phyloP scores from a whole-genome alignment of 1,284 basidiomycete species.

The Microbotryum violaceum region DNA sequence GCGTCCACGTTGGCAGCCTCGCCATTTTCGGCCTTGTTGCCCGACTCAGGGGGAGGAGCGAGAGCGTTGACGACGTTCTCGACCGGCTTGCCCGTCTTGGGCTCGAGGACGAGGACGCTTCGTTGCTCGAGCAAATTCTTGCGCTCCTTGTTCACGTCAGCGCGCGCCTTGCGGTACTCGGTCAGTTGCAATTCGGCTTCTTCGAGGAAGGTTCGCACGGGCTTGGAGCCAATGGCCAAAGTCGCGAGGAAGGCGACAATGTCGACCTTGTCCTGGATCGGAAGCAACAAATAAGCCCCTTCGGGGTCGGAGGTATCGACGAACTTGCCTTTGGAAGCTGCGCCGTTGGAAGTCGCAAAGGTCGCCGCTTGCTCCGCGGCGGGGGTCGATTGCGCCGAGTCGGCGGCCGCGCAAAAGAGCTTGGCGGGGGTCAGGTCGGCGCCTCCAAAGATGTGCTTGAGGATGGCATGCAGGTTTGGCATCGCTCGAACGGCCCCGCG shows the following conservation, averaged over 20 bases:
- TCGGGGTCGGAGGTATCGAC: constrained; percentile 47
- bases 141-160: constrained; percentile 81
- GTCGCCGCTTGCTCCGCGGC: constrained; percentile 3
- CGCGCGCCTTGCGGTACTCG: constrained; percentile 86
- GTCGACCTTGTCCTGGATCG: constrained; percentile 69
- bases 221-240: constrained; percentile 78
- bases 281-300: constrained; percentile 65
- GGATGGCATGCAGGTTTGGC: constrained; percentile 17
- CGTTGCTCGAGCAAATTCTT: constrained; percentile 46
- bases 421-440: constrained; percentile 3
- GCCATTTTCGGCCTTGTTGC: not conserved
- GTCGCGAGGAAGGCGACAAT: constrained; percentile 84
- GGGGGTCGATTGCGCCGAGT: not conserved
- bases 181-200: constrained; percentile 81
- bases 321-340: constrained; percentile 12
- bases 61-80: no score
- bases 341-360: constrained; percentile 4
- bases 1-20: not conserved
- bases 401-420: constrained; percentile 1
- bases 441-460: constrained; percentile 25
- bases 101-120: constrained; percentile 37
- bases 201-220: constrained; percentile 81
- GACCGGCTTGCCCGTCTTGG: constrained; percentile 30
- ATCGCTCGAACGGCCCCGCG: constrained; percentile 21
- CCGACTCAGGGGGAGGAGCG: not conserved